Evolutionary conservation across 805 yeast genomes (phyloP).

Genomic region (Sugiyamaella lignohabitans): DNA sequence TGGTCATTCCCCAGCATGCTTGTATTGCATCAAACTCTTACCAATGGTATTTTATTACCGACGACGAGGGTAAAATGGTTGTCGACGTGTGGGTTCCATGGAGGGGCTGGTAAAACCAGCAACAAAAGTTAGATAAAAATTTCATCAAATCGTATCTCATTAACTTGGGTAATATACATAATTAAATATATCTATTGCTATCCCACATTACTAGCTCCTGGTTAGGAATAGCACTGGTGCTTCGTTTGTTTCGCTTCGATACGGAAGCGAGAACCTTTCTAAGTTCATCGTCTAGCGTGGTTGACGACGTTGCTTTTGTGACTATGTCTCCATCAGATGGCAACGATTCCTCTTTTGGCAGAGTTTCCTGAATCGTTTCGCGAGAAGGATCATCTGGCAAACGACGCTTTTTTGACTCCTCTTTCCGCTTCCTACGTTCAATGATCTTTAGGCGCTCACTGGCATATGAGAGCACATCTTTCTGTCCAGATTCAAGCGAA

Average conservation of each 20-base stretch:
- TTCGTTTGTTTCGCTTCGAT: background rate
- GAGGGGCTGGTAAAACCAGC: slow-evolving; percentile 39
- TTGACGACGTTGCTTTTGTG: background rate
- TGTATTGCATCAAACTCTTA: slow-evolving; percentile 66
- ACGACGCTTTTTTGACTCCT: background rate
- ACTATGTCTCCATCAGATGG: no score
- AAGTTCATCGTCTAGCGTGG: background rate
- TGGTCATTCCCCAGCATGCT: slow-evolving; percentile 60
- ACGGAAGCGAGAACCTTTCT: background rate
- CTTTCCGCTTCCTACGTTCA: background rate
- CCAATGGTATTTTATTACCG: slow-evolving; percentile 50
- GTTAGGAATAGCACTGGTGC: background rate
- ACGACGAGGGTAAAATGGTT: slow-evolving; percentile 43
- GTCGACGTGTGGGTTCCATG: slow-evolving; percentile 62
- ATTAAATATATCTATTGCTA: background rate
- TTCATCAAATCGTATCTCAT: background rate
- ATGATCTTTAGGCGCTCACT: background rate
- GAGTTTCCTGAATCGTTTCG: no score
- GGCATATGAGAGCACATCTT: background rate
- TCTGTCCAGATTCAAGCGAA: no score
- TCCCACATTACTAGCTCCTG: background rate
- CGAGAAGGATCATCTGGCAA: background rate
- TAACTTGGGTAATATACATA: no score
- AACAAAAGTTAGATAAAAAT: background rate
- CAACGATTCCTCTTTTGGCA: no score